Percentiles rank a stretch among this genome's conserved stretches.
Conservation (phyloP, 2,329 filamentous ascomycete genomes). For the Beauveria rudraprayagi region DNA sequence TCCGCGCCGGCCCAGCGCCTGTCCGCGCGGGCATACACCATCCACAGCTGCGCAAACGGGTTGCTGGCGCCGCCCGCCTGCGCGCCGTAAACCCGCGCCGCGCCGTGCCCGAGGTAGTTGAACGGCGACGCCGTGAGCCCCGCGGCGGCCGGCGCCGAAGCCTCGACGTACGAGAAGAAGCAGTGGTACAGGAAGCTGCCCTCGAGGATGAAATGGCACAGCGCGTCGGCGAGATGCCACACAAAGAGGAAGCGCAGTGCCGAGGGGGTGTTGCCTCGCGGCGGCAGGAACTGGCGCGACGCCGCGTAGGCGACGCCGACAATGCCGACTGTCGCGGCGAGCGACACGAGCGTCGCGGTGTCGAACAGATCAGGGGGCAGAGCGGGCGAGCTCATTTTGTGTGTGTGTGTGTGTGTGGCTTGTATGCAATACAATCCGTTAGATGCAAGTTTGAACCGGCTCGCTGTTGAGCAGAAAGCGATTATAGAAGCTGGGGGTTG, state of each 20-base stretch:
- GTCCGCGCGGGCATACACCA: constrained; percentile 61
- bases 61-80: constrained; percentile 47
- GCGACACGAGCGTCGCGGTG: constrained; percentile 49
- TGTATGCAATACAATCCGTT: no score
- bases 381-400: constrained; percentile 11
- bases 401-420: background rate
- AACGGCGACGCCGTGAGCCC: constrained; percentile 39
- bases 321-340: constrained; percentile 47
- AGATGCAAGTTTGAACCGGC: no score
- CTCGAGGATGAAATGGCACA: constrained; percentile 88
- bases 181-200: constrained; percentile 89
- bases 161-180: constrained; percentile 58
- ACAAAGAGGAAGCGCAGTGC: constrained; percentile 73
- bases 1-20: constrained; percentile 56
- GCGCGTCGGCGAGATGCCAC: constrained; percentile 89
- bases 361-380: constrained; percentile 52
- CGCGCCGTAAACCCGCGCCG: constrained; percentile 44
- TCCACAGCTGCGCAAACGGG: constrained; percentile 54
- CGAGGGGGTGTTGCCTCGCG: constrained; percentile 33
- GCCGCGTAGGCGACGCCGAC: constrained; percentile 39
- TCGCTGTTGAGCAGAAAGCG: background rate
- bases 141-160: constrained; percentile 21
- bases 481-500: no score
- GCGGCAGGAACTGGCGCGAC: constrained; percentile 40
- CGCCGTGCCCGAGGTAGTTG: constrained; percentile 43